A percentile compares a stretch with the other conserved stretches of the same genome.
These are phyloP conservation scores for Ophiorrhiza pumila DNA, from an alignment of 257 asterid species.

Conservation along the genomic window DNA sequence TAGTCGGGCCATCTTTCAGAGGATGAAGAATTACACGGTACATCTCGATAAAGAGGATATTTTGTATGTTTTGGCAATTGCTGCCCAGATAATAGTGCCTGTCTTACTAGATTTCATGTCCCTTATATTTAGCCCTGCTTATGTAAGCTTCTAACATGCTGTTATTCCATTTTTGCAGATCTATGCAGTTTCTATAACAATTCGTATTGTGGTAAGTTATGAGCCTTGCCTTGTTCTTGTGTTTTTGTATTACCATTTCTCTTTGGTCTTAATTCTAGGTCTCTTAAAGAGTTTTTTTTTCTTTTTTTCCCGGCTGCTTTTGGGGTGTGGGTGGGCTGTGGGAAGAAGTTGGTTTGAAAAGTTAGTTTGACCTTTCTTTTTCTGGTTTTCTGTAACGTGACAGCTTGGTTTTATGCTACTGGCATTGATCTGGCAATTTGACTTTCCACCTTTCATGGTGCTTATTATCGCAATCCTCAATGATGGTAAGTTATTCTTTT, in stretches of 20 bases:
- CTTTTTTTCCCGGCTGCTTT: not conserved
- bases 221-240: constrained; percentile 9
- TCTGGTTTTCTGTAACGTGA: constrained; percentile 17
- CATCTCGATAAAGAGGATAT: not conserved
- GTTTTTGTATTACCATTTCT: not conserved
- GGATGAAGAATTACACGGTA: constrained; percentile 99
- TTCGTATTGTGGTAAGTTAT: constrained; percentile 93
- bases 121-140: not conserved
- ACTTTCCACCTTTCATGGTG: constrained; percentile 99
- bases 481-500: constrained; percentile 56
- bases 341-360: not conserved
- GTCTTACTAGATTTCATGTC: not conserved
- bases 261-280: not conserved
- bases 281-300: too few relatives aligned
- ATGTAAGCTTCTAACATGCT: not conserved
- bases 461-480: constrained; percentile 96
- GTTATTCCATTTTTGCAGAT: constrained; percentile 44
- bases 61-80: not conserved
- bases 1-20: constrained; percentile 93
- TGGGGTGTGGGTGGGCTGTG: not conserved
- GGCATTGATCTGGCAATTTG: constrained; percentile 93
- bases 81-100: not conserved
- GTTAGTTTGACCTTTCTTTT: constrained; percentile 9
- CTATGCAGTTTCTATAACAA: constrained; percentile 95
- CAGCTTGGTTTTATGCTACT: constrained; percentile 98